A percentile compares a stretch with the other conserved stretches of the same genome.
Evolutionary conservation across 2,329 filamentous ascomycete genomes (phyloP).

Genomic region (Aschersonia sp.): DNA sequence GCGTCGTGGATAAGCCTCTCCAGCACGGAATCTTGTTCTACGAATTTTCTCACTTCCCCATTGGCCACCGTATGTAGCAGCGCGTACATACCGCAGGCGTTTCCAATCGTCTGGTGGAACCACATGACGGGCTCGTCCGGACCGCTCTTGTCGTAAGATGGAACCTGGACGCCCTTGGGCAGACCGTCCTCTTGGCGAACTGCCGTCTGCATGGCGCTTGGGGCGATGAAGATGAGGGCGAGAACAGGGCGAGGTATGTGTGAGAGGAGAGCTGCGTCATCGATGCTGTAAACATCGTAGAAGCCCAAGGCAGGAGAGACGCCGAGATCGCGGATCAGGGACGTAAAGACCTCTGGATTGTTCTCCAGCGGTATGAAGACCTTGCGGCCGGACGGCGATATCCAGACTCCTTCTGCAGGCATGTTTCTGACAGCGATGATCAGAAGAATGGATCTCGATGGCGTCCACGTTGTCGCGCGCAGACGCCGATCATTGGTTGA

Average conservation of each 20-base stretch:
- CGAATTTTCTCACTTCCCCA: conserved; percentile 40
- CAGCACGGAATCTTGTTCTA: conserved; percentile 39
- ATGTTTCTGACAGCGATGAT: conserved; percentile 5
- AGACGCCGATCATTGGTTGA: no score
- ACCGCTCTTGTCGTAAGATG: conserved; percentile 18
- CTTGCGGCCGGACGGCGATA: conserved; percentile 17
- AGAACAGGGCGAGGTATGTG: conserved; percentile 59
- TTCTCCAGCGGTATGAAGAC: conserved; percentile 30
- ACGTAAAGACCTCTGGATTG: conserved; percentile 67
- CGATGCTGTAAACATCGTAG: conserved; percentile 70
- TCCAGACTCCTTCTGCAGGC: conserved; percentile 15
- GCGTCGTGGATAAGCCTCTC: conserved; percentile 46
- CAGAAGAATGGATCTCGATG: background rate
- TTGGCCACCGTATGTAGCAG: conserved; percentile 62
- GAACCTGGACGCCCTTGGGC: conserved; percentile 7
- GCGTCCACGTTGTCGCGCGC: background rate
- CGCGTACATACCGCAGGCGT: conserved; percentile 70
- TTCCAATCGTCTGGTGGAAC: conserved; percentile 75
- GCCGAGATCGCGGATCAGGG: conserved; percentile 56
- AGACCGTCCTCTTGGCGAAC: conserved; percentile 16
- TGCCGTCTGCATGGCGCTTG: conserved; percentile 35
- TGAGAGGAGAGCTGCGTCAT: conserved; percentile 60
- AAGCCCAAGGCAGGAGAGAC: conserved; percentile 55
- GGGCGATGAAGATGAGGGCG: conserved; percentile 70
- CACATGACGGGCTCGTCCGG: conserved; percentile 54